Evolutionary conservation across 306 rosid genomes (phyloP).

Genomic region (Astragalus membranaceus): DNA sequence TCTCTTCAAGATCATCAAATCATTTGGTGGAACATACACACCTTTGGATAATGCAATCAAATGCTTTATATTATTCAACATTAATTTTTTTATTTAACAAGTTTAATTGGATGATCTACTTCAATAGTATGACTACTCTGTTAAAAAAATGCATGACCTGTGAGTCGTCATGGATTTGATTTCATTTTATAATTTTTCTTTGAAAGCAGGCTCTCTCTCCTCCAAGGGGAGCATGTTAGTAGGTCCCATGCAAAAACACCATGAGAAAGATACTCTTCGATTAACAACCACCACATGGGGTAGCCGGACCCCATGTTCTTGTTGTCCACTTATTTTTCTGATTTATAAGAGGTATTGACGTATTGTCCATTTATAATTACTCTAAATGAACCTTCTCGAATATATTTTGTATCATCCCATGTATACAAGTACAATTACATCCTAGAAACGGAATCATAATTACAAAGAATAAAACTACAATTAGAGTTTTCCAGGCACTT

Average conservation of each 20-base stretch:
- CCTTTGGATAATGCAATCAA: not conserved
- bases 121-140: too few species aligned
- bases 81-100: too few species aligned
- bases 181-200: not conserved
- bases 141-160: too few species aligned
- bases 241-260: slow-evolving; percentile 38
- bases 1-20: not conserved
- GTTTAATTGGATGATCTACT: not conserved
- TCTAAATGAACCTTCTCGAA: slow-evolving; percentile 23
- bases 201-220: slow-evolving; percentile 28
- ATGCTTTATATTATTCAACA: not conserved
- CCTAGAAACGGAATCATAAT: not conserved
- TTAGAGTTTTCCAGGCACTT: slow-evolving; percentile 35
- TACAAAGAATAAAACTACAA: not conserved
- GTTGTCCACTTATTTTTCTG: slow-evolving; percentile 11
- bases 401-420: not conserved
- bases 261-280: slow-evolving; percentile 42
- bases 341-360: not conserved
- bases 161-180: not conserved
- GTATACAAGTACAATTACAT: slow-evolving; percentile 9
- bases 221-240: slow-evolving; percentile 42
- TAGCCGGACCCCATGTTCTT: slow-evolving; percentile 46
- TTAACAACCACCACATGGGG: slow-evolving; percentile 57
- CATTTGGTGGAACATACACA: not conserved
- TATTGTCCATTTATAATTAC: not conserved